phyloP scores from a whole-genome alignment of 345 rosid genomes.

The Arabidopsis arenosa region DNA sequence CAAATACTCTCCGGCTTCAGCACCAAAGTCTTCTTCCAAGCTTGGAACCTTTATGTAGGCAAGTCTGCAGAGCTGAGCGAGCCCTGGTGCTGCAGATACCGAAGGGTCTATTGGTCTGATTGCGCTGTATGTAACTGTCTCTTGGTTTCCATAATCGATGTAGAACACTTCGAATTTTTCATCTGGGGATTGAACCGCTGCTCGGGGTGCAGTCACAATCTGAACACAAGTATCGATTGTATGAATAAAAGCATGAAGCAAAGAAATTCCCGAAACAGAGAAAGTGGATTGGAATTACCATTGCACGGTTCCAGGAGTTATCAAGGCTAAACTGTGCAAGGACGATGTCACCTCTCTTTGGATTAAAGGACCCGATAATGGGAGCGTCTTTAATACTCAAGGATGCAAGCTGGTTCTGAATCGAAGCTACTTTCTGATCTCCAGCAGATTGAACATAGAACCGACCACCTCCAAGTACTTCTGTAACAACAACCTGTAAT shows the following conservation, averaged over 20 bases:
- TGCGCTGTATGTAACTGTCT: slow-evolving; percentile 67
- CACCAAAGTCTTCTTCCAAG: slow-evolving; percentile 85
- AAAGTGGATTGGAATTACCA: slow-evolving; percentile 57
- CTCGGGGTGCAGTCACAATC: slow-evolving; percentile 89
- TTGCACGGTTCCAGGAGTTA: slow-evolving; percentile 96
- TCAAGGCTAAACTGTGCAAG: slow-evolving; percentile 97
- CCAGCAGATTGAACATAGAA: slow-evolving; percentile 86
- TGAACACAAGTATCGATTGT: slow-evolving; percentile 32
- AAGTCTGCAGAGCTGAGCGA: slow-evolving; percentile 93
- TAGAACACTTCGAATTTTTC: slow-evolving; percentile 95
- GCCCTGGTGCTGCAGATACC: slow-evolving; percentile 69
- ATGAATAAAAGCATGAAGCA: slow-evolving; percentile 2
- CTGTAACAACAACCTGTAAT: slow-evolving; percentile 84
- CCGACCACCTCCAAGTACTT: slow-evolving; percentile 86
- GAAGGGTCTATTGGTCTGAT: slow-evolving; percentile 81
- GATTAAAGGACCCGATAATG: slow-evolving; percentile 80
- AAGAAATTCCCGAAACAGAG: not conserved
- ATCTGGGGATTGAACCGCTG: slow-evolving; percentile 63
- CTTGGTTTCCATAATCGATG: slow-evolving; percentile 96
- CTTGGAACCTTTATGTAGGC: slow-evolving; percentile 92
- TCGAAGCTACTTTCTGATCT: slow-evolving; percentile 73
- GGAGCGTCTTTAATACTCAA: slow-evolving; percentile 79
- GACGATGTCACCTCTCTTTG: slow-evolving; percentile 85
- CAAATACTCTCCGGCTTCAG: slow-evolving; percentile 83
- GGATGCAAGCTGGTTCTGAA: slow-evolving; percentile 83